Conservation (phyloP, 2,329 filamentous ascomycete species). For the Akanthomyces lecanii region DNA sequence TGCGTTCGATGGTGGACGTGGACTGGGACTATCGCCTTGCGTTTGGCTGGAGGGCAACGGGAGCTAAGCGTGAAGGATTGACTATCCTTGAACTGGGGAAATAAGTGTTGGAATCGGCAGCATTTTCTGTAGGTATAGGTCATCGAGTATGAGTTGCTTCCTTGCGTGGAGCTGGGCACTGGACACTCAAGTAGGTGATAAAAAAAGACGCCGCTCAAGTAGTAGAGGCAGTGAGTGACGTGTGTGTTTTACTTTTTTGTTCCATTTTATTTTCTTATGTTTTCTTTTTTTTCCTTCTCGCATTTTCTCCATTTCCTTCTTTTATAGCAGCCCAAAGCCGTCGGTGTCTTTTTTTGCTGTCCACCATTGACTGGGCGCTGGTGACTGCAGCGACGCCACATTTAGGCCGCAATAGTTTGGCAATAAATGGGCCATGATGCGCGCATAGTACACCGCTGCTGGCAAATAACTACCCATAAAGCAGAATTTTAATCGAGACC, state of each 20-base stretch:
- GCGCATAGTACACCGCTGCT: constrained; percentile 7
- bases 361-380: neutral
- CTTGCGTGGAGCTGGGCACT: constrained; percentile 3
- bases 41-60: neutral
- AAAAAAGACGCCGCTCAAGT: no score
- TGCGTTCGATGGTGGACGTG: neutral
- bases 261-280: no score
- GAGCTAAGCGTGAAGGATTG: neutral
- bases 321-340: no score
- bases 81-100: no score
- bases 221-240: no score
- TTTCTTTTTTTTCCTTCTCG: no score
- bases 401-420: constrained; percentile 6
- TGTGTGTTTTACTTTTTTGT: no score
- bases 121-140: neutral
- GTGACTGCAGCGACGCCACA: neutral
- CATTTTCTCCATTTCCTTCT: no score
- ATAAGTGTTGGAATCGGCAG: neutral
- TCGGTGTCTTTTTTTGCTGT: no score
- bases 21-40: neutral
- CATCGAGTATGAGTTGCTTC: neutral
- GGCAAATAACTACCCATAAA: neutral
- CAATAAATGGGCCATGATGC: constrained; percentile 8
- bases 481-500: neutral
- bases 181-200: no score